Percentiles rank a stretch among this genome's conserved stretches.
phyloP scores from a whole-genome alignment of 257 asterid species.

The Lantana camara region DNA sequence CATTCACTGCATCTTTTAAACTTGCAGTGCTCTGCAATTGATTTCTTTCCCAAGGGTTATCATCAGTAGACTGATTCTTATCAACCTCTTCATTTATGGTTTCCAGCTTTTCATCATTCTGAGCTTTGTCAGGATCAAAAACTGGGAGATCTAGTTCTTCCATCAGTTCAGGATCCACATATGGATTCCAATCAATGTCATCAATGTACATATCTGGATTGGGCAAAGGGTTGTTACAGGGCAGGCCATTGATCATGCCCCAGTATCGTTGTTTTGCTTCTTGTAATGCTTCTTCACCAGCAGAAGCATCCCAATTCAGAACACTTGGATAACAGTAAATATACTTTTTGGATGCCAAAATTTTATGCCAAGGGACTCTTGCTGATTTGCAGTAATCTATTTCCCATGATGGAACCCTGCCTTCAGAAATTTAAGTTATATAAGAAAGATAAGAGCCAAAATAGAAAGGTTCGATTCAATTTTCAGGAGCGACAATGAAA shows the following conservation, averaged over 20 bases:
- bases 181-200: slow-evolving; percentile 77
- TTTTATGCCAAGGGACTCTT: slow-evolving; percentile 70
- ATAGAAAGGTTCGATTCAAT: not conserved
- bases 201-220: slow-evolving; percentile 62
- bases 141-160: slow-evolving; percentile 65
- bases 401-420: slow-evolving; percentile 77
- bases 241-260: slow-evolving; percentile 61
- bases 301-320: slow-evolving; percentile 80
- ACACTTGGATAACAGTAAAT: slow-evolving; percentile 67
- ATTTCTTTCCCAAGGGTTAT: slow-evolving; percentile 66
- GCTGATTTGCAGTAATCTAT: slow-evolving; percentile 69
- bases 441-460: not conserved
- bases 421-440: slow-evolving; percentile 26
- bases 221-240: slow-evolving; percentile 61
- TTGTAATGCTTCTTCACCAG: slow-evolving; percentile 70
- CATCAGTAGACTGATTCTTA: slow-evolving; percentile 31
- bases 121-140: slow-evolving; percentile 61
- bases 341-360: slow-evolving; percentile 68
- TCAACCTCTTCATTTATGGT: slow-evolving; percentile 31
- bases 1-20: slow-evolving; percentile 30
- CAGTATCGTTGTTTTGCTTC: slow-evolving; percentile 70
- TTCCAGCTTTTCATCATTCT: slow-evolving; percentile 30
- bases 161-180: slow-evolving; percentile 65
- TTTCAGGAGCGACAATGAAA: not conserved
- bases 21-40: slow-evolving; percentile 24